Base-by-base conservation (phyloP, 495 filamentous ascomycete species). In the Trichoderma asperelloides region DNA sequence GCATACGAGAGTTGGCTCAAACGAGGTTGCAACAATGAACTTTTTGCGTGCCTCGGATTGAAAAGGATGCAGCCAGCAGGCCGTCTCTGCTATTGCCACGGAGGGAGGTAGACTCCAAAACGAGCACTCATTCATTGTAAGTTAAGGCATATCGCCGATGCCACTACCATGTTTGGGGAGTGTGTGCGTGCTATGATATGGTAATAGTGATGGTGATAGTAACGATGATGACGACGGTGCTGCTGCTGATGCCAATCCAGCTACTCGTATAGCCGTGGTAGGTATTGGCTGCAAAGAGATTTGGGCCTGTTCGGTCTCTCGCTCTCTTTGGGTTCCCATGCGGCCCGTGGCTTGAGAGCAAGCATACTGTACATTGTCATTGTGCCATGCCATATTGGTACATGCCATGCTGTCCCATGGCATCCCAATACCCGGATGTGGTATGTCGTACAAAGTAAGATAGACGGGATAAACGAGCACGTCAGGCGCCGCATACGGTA, bases 401-500 rank as follows among this genome's bases (percentile, higher is more conserved):
- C n/a, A n/a, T n/a, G n/a, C n/a, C n/a, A n/a, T n/a, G n/a, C n/a
- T n/a, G n/a, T n/a, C n/a, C n/a, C n/a, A 8, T 37, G 33, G 33
- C 33, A 37, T 37, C 33, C 33, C 33, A 37, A 37, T 37, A 7
- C 33, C 33, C 33, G 33, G 33, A 37, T 37, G 5, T 37, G 33
- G 33, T 37, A 37, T 37, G 33, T 37, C 6, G 33, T 37, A n/a
- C 43, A 15, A 47, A n/a, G 47, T 51, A 18, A 60, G 55, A 60
- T 60, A 60, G 55, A 60, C 55, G 55, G 55, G 27, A 27, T 30
- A 60, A 25, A 30, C 55, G 55, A 60, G 55, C 13, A 60, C 55
- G 25, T 60, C 55, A 60, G 55, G 55, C 55, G 55, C 55, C 55
- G 55, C 23, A 60, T 11, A 60, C 23, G 55, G 55, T 60, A 60